Evolutionary conservation across 1,284 basidiomycete genomes (phyloP), one percentile per base, ranked within the genome.

Genomic region (Cutaneotrichosporon curvatum): DNA sequence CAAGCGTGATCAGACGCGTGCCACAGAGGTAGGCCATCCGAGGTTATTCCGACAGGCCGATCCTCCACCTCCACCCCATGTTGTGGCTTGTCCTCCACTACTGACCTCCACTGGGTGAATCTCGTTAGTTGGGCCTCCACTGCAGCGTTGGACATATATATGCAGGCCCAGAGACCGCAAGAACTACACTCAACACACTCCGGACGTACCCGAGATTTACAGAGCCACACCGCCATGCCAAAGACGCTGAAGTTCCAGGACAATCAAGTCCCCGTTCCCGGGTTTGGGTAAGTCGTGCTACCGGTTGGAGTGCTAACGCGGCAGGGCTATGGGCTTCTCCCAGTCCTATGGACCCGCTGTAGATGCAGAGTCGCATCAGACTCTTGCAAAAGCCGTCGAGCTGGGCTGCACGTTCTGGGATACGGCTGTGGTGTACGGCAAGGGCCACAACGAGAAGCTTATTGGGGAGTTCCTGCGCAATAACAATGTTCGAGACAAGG

Each of bases 391-490:
- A 20, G 67, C 65, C 21, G 30, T 65, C 39, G 61, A 64, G 20
- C 46, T 68, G 19, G 68, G 67, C 16, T 64, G 67, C 37, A 65
- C 60, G 0, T 68, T 67, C 56, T 68, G 65, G 65, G 65, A 71
- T 47, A 57, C 65, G 6, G 67, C 64, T 4, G 56, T 51, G 0
- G 51, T 63, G 1, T 68, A 67, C 47, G 64, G 61, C 30, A 40
- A 56, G 4, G 69, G 73, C 1, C 63, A 71, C 51, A 72, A 69
- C 55, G 72, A 73, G 55, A 39, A 51, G 19, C 61, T 71, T 37
- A 60, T 73, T 14, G 70, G 68, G 15, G 41, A 58, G 8, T 72
- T 65, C 48, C 58, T 74, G 52, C 54, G 56, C 23, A 42, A 60
- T 22, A 56, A 62, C 41, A 57, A 58, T 4, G 38, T 59, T 2